Base-by-base conservation (phyloP, 441 rosid species). In the Pelargonium cotyledonis region DNA sequence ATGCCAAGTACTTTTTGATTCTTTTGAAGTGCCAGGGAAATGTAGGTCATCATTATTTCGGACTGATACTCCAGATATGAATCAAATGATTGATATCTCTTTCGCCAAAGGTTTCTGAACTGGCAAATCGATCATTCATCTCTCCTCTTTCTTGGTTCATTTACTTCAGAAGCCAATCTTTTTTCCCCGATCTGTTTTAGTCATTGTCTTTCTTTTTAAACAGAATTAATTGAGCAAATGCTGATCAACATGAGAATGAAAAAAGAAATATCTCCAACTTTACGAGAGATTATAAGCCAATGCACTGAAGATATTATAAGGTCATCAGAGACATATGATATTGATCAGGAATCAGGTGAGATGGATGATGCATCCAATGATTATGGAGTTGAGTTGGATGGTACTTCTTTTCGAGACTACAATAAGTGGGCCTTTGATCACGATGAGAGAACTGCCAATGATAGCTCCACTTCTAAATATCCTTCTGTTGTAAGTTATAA, bases 1-100 rank as follows among this genome's bases (percentile, higher is more conserved):
- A 63, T 94, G 99, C 65, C 86, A 81, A 71, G 96, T 94, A 78
- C 91, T 91, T 49, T 94, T 91, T 79, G 97, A 94, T 81, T 94
- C 96, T 47, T 80, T 76, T 68, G 99, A 91, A 82, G 79, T 87
- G 55, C 96, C 99, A 23, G 99, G 96, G 76, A 87, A 88, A 78
- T 82, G 79, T 68, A 76, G 75, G 66, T 72, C 81, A 31, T 76
- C 75, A 73, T 80, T 79, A 65, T 75, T 76, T 77, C 85, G 78
- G 75, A 70, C 68, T 53, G 85, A 86, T 61, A 75, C 65, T 72
- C 73, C 81, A 62, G 93, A 88, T 73, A 71, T 77, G 29, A 76
- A 55, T 55, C 61, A 55, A 1, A 55, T 55, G 61, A 55, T 88
- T 68, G 96, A 94, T 76, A 81, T 91, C 70, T 81, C 93, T 62